Base-by-base conservation (phyloP, 805 yeast genomes). In the Candida gorgasii region DNA sequence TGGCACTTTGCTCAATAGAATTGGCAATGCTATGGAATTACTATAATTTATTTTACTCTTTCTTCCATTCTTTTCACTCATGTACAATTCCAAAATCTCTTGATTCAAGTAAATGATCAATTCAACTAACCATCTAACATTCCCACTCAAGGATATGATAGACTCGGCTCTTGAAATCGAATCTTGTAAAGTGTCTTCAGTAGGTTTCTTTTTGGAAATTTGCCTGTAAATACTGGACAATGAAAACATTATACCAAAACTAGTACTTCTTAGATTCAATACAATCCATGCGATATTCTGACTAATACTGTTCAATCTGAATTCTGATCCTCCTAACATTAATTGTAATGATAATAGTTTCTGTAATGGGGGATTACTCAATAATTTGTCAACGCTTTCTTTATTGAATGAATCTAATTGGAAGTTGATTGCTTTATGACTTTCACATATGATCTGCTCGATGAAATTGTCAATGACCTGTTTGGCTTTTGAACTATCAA, bases 71-170 rank as follows among this genome's bases (percentile, higher is more conserved):
- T 48, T 39, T 55, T 59, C 48, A 45, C 57, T 39, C 42, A 55
- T 51, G 17, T 63, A 46, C 19, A 82, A 52, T 24, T 81, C 76
- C 17, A 83, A 55, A 24, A 85, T 62, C 50, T 92, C 96, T 59
- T 90, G 95, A 42, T 82, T 78, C 30, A 87, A 58, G 48, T 78
- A 80, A 1, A 84, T 79, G 42, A 88, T 71, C 46, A 88, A 78
- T 57, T 89, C 97, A 23, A 88, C 76, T 50, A 87, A 76, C 97
- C 97, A 92, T 53, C 88, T 79, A 7, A 86, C 79, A 29, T 85
- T 78, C 0, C 97, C 97, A n/a, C 87, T 62, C 8, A 82, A 68
- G 13, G 70, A 65, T 33, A 82, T 67, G 3, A 85, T 72, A 47
- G 80, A 72, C 51, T 84, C 89, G 27, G 82, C 83, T 50, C 89